A percentile compares a stretch with the other conserved stretches of the same genome.
Evolutionary conservation across 768 basidiomycete genomes (phyloP).

Genomic region (Suillus americanus): DNA sequence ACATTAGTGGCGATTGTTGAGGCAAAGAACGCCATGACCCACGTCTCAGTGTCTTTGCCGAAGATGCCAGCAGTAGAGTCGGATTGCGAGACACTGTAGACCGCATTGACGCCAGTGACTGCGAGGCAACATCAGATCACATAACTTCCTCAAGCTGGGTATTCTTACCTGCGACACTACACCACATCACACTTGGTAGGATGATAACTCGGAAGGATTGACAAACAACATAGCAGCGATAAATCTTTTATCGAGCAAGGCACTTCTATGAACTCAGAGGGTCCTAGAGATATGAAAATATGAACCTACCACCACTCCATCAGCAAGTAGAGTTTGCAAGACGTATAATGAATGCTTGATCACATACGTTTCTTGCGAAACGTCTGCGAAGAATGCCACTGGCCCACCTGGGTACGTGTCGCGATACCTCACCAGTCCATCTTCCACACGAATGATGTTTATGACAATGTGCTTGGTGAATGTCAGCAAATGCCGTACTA

Average conservation of each 20-base stretch:
- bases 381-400: constrained; percentile 20
- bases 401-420: constrained; percentile 23
- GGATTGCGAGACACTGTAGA: neutral
- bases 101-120: neutral
- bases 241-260: neutral
- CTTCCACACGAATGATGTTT: constrained; percentile 10
- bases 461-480: too few species aligned
- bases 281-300: neutral
- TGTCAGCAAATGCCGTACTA: too few species aligned
- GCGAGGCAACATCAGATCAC: neutral
- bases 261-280: neutral
- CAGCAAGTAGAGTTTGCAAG: constrained; percentile 9
- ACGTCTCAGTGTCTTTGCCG: neutral
- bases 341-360: constrained; percentile 20
- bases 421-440: constrained; percentile 20
- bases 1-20: neutral
- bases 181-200: neutral
- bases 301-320: constrained; percentile 2
- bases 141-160: neutral
- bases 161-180: neutral
- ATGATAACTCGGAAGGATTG: neutral
- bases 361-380: constrained; percentile 20
- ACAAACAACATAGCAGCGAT: neutral
- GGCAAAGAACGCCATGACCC: neutral
- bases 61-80: neutral